A percentile compares a stretch with the other conserved stretches of the same genome.
These are phyloP conservation scores for Nelumbo lutea DNA, from an alignment of 164 flowering plant genomes.

Conservation along the genomic window DNA sequence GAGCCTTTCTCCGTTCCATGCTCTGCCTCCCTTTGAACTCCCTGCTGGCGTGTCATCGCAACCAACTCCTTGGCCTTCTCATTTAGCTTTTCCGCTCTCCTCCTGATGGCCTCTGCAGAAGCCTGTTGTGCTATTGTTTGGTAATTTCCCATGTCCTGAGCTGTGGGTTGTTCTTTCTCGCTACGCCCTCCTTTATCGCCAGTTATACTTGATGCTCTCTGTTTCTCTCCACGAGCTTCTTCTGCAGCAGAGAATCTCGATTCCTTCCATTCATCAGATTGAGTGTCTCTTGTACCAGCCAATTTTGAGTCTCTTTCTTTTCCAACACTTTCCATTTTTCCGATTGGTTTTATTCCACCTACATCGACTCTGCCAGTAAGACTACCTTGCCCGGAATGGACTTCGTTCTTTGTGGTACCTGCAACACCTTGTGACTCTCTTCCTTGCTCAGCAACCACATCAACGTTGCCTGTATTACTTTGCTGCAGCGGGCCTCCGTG, in stretches of 20 bases:
- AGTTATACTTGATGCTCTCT: not conserved
- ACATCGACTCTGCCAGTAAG: no score
- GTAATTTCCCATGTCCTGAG: constrained; percentile 35
- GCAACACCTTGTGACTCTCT: no score
- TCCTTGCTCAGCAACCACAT: no score
- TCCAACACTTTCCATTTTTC: no score
- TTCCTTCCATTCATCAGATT: not conserved
- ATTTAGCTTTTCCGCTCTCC: constrained; percentile 29
- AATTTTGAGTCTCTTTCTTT: not conserved
- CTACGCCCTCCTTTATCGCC: not conserved
- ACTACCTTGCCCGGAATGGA: no score
- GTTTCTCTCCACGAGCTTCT: not conserved
- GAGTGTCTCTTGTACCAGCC: not conserved
- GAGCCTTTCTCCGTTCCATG: no score
- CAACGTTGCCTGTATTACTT: no score
- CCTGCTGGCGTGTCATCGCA: not conserved
- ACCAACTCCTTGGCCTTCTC: no score
- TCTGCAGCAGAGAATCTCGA: not conserved
- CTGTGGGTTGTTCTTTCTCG: constrained; percentile 12
- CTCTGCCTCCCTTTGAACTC: constrained; percentile 1
- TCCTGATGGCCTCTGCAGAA: constrained; percentile 40
- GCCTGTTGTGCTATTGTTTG: constrained; percentile 53
- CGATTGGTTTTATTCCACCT: no score
- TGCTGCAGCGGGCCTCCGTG: no score
- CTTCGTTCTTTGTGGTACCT: no score